These are phyloP conservation scores for Jackrogersella minutella DNA, from an alignment of 495 filamentous ascomycete genomes.

Conservation along the genomic window DNA sequence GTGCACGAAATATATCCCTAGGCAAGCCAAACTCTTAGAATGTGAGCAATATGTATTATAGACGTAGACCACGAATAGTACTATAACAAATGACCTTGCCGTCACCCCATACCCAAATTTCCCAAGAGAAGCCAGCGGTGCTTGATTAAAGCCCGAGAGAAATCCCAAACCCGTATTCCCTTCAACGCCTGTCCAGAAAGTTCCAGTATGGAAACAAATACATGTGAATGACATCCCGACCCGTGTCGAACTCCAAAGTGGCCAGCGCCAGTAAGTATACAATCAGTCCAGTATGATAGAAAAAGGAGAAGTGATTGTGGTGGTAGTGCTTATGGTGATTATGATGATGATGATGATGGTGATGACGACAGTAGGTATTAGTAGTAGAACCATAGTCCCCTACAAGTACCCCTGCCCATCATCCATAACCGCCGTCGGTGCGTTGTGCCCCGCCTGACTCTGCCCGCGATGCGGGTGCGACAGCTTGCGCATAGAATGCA, in stretches of 20 bases:
- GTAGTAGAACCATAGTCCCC: neutral
- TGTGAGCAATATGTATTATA: conserved; percentile 5
- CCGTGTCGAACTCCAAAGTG: neutral
- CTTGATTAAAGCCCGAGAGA: conserved; percentile 27
- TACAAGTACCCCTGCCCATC: conserved; percentile 29
- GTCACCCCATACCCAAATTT: neutral
- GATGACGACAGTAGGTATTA: neutral
- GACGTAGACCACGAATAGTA: neutral
- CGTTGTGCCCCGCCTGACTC: conserved; percentile 11
- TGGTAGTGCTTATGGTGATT: neutral
- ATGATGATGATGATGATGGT: neutral
- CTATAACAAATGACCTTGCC: neutral
- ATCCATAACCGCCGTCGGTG: conserved; percentile 43
- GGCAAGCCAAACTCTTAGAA: neutral
- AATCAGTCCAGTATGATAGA: neutral
- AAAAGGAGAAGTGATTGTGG: neutral
- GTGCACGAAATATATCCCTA: too few relatives aligned
- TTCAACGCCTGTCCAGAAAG: too few relatives aligned
- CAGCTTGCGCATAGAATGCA: conserved; percentile 42
- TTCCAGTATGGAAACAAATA: conserved; percentile 7
- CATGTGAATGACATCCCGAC: neutral
- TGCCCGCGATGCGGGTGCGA: conserved; percentile 33
- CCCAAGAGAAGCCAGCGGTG: conserved; percentile 9
- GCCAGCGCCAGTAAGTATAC: conserved; percentile 3
- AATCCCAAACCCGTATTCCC: neutral